A percentile compares a stretch with the other conserved stretches of the same genome.
phyloP scores from a whole-genome alignment of 2,329 filamentous ascomycete species.

The Calonectria pseudoreteaudii region DNA sequence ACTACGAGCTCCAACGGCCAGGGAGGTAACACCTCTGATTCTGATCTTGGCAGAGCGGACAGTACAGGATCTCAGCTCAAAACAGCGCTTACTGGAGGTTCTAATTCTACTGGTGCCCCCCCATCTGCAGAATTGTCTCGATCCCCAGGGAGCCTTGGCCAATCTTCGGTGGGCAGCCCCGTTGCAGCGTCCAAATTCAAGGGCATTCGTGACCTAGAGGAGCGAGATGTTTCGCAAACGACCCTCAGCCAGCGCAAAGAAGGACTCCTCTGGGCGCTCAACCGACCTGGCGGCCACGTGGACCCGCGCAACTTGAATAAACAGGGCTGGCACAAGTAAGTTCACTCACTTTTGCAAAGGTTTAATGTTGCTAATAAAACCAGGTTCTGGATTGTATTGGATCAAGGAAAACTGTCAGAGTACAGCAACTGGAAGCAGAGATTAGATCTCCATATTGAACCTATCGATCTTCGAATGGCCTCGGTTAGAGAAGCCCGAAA shows the following conservation, averaged over 20 bases:
- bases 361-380: slow-evolving; percentile 29
- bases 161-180: slow-evolving; percentile 62
- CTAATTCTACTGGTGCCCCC: slow-evolving; percentile 46
- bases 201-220: slow-evolving; percentile 91
- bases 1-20: slow-evolving; percentile 56
- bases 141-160: slow-evolving; percentile 66
- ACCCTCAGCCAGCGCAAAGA: slow-evolving; percentile 81
- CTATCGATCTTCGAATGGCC: slow-evolving; percentile 95
- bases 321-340: slow-evolving; percentile 98
- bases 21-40: slow-evolving; percentile 68
- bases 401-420: slow-evolving; percentile 95
- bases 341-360: slow-evolving; percentile 34
- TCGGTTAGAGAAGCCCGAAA: slow-evolving; percentile 96
- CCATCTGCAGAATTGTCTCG: slow-evolving; percentile 61
- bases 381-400: slow-evolving; percentile 98
- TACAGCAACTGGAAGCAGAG: slow-evolving; percentile 99
- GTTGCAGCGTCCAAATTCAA: slow-evolving; percentile 77
- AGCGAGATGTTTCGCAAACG: slow-evolving; percentile 73
- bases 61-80: slow-evolving; percentile 78
- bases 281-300: slow-evolving; percentile 91
- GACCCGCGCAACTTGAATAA: slow-evolving; percentile 97
- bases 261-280: slow-evolving; percentile 93
- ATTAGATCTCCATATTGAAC: slow-evolving; percentile 96
- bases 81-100: slow-evolving; percentile 59
- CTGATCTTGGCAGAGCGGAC: slow-evolving; percentile 78